These are phyloP conservation scores for Thecaphora thlaspeos DNA, from an alignment of 1,284 basidiomycete genomes.

Conservation along the genomic window DNA sequence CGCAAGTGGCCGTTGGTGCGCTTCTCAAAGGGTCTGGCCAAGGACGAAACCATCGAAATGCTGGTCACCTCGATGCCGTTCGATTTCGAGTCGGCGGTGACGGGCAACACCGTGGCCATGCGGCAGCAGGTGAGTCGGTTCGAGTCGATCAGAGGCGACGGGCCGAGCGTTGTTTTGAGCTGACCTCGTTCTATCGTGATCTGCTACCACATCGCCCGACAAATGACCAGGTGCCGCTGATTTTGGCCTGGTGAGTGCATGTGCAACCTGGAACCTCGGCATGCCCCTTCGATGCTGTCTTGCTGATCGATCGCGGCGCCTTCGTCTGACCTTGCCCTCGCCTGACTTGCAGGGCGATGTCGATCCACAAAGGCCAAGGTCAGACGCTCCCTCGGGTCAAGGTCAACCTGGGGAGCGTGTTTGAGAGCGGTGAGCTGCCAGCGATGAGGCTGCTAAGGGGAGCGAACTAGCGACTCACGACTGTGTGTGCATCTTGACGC, in stretches of 20 bases:
- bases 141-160: too few relatives aligned
- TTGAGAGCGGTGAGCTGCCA: conserved; percentile 3
- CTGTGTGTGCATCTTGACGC: too few relatives aligned
- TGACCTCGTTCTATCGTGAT: too few relatives aligned
- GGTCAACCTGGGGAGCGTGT: conserved; percentile 7
- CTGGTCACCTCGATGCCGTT: conserved; percentile 1
- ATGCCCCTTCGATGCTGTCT: too few relatives aligned
- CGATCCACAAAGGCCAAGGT: conserved; percentile 15
- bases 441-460: too few relatives aligned
- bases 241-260: conserved; percentile 7
- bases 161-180: neutral
- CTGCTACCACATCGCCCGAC: too few relatives aligned
- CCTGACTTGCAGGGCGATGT: conserved; percentile 1
- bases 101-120: conserved; percentile 2
- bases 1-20: conserved; percentile 1
- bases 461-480: too few relatives aligned
- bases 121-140: conserved; percentile 10
- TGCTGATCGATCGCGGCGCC: too few relatives aligned
- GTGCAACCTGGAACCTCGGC: too few relatives aligned
- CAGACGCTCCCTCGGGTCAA: conserved; percentile 7
- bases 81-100: neutral
- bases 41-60: neutral
- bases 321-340: neutral
- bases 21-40: conserved; percentile 1
- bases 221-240: conserved; percentile 5